A percentile compares a stretch with the other conserved stretches of the same genome.
Conservation (phyloP, 148 eudicot species). For the Amaranthus hypochondriacus region DNA sequence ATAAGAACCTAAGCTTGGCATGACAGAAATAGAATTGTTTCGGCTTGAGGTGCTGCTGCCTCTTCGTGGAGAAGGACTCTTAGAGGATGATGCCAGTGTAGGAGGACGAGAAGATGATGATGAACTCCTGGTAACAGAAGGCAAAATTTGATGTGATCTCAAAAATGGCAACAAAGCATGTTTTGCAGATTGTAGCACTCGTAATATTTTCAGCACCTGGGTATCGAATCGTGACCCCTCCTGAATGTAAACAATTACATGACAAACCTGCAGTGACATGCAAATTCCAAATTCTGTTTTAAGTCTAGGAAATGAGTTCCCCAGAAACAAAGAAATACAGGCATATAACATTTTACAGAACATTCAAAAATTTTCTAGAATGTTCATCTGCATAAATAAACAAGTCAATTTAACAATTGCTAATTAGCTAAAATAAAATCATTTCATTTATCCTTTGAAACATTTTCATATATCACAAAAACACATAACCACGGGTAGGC, state of each 20-base stretch:
- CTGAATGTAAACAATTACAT: slow-evolving; percentile 62
- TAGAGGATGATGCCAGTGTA: slow-evolving; percentile 41
- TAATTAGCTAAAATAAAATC: too few relatives aligned
- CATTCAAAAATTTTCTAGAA: neutral
- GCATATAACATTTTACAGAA: neutral
- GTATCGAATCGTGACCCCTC: slow-evolving; percentile 82
- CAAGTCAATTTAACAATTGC: too few relatives aligned
- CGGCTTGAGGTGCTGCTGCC: slow-evolving; percentile 47
- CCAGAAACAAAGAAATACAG: slow-evolving; percentile 4
- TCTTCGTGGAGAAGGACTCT: slow-evolving; percentile 71
- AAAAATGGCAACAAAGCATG: slow-evolving; percentile 56
- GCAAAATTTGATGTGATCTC: slow-evolving; percentile 42
- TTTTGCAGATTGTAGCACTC: slow-evolving; percentile 83
- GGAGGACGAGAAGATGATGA: slow-evolving; percentile 48
- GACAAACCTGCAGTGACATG: slow-evolving; percentile 74
- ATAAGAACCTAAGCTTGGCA: slow-evolving; percentile 68
- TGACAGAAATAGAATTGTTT: slow-evolving; percentile 46
- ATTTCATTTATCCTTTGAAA: too few relatives aligned
- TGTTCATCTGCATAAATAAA: too few relatives aligned
- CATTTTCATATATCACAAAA: too few relatives aligned
- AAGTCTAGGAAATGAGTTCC: slow-evolving; percentile 6
- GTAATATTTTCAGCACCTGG: slow-evolving; percentile 54
- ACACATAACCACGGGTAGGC: too few relatives aligned
- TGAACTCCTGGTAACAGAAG: slow-evolving; percentile 42
- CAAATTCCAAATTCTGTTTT: slow-evolving; percentile 7